Base-by-base conservation (phyloP, 768 basidiomycete genomes). In the Boletus patriciae region DNA sequence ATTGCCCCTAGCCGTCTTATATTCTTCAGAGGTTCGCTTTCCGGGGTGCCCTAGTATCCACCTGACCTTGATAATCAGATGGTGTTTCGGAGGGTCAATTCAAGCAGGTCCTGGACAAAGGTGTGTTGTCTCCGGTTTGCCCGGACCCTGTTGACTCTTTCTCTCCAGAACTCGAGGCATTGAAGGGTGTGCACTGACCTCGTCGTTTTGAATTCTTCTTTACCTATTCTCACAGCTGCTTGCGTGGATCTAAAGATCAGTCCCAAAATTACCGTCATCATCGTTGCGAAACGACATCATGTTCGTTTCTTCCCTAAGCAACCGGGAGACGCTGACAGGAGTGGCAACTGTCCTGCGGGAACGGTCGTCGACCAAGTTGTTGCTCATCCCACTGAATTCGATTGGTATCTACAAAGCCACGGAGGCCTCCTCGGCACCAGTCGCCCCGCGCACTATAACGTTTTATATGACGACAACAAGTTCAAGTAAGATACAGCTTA, bases 331-430 rank as follows among this genome's bases (percentile, higher is more conserved):
- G 81, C 75, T 0, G 90, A 92, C 61, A 78, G 75, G 50, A 87
- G 83, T 54, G 86, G 85, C 3, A 93, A 93, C 63, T 86, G 84
- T 62, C 82, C 80, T 1, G 88, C 91, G 0, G 91, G 91, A 9
- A 89, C 89, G 0, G 87, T 93, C 15, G 80, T 91, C 23, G 91
- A 93, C 63, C 76, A 76, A 2, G 85, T 83, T 5, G 83, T 91
- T 42, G 79, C 80, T 0, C 86, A 88, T 62, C 88, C 89, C 0
- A 80, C 81, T 1, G 87, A 90, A 52, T 85, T 86, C 37, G 91
- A 93, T 61, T 93, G 83, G 69, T 92, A 88, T 62, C 76, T 93
- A 4, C 85, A 85, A 64, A 87, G 85, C 50, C 91, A 93, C 55
- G 88, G 81, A 0, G 90, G 89, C 13, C 73, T 92, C 2, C 77